Conservation (phyloP, 176 grass and related monocot genomes). For the Poa pratensis region DNA sequence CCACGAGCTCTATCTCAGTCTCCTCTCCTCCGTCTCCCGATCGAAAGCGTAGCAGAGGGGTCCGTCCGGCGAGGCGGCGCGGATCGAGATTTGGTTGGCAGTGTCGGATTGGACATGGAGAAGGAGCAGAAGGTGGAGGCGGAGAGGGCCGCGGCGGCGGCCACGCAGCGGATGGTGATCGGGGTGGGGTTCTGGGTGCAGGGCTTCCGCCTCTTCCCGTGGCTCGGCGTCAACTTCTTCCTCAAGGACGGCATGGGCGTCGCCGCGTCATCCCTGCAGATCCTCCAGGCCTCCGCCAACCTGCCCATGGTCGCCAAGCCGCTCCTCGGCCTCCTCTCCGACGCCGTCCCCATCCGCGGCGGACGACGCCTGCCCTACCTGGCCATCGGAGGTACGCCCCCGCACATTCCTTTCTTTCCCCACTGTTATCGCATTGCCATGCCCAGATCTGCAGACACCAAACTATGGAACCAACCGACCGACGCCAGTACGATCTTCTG, state of each 20-base stretch:
- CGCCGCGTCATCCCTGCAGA: conserved; percentile 73
- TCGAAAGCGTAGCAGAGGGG: not conserved
- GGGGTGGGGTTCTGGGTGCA: conserved; percentile 91
- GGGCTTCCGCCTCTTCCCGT: conserved; percentile 89
- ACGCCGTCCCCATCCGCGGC: conserved; percentile 72
- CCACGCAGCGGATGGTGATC: conserved; percentile 66
- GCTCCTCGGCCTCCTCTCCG: conserved; percentile 83
- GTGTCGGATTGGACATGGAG: not conserved
- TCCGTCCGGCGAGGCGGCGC: not conserved
- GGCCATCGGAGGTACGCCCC: conserved; percentile 72
- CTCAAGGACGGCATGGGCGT: conserved; percentile 91
- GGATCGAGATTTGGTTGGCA: conserved; percentile 32
- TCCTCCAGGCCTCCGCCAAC: conserved; percentile 89
- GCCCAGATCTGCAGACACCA: conserved; percentile 29
- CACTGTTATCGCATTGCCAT: conserved; percentile 33
- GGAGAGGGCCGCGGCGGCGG: conserved; percentile 40
- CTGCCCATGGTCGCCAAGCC: conserved; percentile 97
- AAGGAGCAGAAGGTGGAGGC: conserved; percentile 36
- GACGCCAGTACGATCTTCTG: not conserved
- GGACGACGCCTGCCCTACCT: conserved; percentile 88
- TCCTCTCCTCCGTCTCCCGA: not conserved
- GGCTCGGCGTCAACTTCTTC: conserved; percentile 92
- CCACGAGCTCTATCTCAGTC: conserved; percentile 1
- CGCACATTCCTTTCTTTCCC: not conserved
- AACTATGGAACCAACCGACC: not conserved